Conservation (phyloP, 1,284 basidiomycete genomes). For the Moniliella sp. region DNA sequence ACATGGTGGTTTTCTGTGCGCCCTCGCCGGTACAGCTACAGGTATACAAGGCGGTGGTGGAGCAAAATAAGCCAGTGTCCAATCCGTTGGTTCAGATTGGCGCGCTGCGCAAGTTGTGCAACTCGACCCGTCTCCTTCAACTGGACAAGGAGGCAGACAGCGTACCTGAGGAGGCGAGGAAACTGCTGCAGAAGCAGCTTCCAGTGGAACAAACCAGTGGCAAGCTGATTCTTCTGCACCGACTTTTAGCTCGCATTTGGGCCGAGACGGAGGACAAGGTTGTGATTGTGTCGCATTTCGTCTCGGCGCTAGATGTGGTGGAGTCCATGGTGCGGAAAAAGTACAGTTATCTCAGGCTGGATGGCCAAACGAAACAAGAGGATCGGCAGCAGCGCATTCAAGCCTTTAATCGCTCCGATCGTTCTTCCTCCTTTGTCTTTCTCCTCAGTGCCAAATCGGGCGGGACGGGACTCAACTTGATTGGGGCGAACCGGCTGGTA, state of each 20-base stretch:
- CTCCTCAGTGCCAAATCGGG: slow-evolving; percentile 87
- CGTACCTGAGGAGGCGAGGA: background rate
- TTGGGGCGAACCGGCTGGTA: slow-evolving; percentile 83
- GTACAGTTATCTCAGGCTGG: slow-evolving; percentile 43
- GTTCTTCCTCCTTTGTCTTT: slow-evolving; percentile 47
- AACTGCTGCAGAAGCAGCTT: background rate
- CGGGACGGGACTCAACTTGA: slow-evolving; percentile 91
- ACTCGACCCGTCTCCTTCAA: slow-evolving; percentile 61
- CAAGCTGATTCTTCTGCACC: slow-evolving; percentile 52
- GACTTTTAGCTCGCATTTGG: slow-evolving; percentile 46
- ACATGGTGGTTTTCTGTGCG: slow-evolving; percentile 27
- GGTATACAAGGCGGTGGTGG: slow-evolving; percentile 50
- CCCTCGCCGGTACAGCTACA: slow-evolving; percentile 45
- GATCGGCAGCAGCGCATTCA: slow-evolving; percentile 15
- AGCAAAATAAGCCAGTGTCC: slow-evolving; percentile 10
- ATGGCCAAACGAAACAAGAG: slow-evolving; percentile 42
- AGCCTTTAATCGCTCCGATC: slow-evolving; percentile 5
- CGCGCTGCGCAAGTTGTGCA: slow-evolving; percentile 59
- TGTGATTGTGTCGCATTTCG: slow-evolving; percentile 32
- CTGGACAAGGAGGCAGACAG: background rate
- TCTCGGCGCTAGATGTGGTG: slow-evolving; percentile 67
- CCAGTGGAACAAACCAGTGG: slow-evolving; percentile 9
- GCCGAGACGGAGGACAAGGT: slow-evolving; percentile 51
- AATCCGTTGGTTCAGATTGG: slow-evolving; percentile 25
- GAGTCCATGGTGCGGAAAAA: slow-evolving; percentile 45